A percentile compares a stretch with the other conserved stretches of the same genome.
phyloP scores from a whole-genome alignment of 441 rosid species.

The Manihot esculenta region DNA sequence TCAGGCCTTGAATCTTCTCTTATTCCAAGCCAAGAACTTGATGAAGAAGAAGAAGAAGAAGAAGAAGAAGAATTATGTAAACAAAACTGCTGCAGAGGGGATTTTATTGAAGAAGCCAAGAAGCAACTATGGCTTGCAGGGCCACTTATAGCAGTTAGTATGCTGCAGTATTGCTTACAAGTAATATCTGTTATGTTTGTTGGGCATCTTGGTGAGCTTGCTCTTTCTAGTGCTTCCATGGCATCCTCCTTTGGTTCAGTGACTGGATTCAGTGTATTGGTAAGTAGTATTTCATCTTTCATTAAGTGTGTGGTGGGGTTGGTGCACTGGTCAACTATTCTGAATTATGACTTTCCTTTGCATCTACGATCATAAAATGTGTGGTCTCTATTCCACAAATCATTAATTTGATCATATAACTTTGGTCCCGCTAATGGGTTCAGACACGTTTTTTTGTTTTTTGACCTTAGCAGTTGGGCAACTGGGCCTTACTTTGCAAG shows the following conservation, averaged over 20 bases:
- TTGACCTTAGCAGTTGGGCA: no score
- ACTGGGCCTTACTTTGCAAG: no score
- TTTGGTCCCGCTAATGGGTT: no score
- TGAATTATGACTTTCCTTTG: not conserved
- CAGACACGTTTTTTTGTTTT: no score
- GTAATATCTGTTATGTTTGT: slow-evolving; percentile 72
- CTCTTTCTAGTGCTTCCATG: slow-evolving; percentile 65
- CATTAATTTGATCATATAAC: not conserved
- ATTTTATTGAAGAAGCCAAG: slow-evolving; percentile 44
- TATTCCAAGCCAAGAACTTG: slow-evolving; percentile 14
- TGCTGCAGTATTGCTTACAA: slow-evolving; percentile 58
- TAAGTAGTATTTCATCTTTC: not conserved
- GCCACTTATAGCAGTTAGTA: slow-evolving; percentile 52
- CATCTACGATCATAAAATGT: not conserved
- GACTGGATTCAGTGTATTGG: slow-evolving; percentile 49
- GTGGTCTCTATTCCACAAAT: not conserved
- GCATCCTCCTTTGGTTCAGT: slow-evolving; percentile 71
- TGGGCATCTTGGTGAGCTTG: slow-evolving; percentile 65
- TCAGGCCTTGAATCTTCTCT: slow-evolving; percentile 22
- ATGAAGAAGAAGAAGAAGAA: not conserved
- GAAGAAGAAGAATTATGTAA: slow-evolving; percentile 15
- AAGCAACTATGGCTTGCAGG: slow-evolving; percentile 58
- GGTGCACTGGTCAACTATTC: no score
- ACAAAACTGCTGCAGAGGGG: slow-evolving; percentile 14
- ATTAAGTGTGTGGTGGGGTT: not conserved